Evolutionary conservation across 805 yeast species (phyloP), one percentile per base, ranked within the genome.

Genomic region (Yarrowia deformans): DNA sequence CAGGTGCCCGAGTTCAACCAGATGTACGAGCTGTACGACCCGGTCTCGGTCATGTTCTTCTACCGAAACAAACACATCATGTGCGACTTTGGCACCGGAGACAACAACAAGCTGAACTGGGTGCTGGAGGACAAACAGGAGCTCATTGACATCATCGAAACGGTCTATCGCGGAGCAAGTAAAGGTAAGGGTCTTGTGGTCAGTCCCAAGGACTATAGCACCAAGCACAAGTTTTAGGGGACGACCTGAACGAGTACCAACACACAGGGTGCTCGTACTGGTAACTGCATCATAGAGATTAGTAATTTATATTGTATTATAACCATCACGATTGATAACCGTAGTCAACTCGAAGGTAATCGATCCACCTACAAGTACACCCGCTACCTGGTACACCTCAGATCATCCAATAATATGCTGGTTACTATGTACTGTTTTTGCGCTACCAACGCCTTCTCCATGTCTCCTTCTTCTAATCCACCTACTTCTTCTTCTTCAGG

Each of bases 61-160:
- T 92, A 85, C 79, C 82, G 96, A 66, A 94, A 94, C 80, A 79
- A 92, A 77, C 98, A 94, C 78, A 93, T 94, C 97, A 88, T 95
- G 96, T 91, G 97, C 79, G 99, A 95, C 81, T 93, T 93, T 78
- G 99, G 99, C 1, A 95, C 98, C 0, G 99, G 99, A 40, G 93
- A 95, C 77, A 95, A 95, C 79, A 95, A 95, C 82, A 94, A 95
- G 82, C 81, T 95, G 81, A 93, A 92, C 75, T 94, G 94, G 78
- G 83, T 87, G 13, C 77, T 90, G 29, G 88, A 86, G 50, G 91
- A 91, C 76, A 88, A 89, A 71, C 97, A 94, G 77, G 98, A 93
- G 73, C 79, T 95, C 82, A 90, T 95, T 23, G 98, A 94, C 77
- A 90, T 95, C 39, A 80, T 95, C 12, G 99, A 95, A 75, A 89